Conservation (phyloP, 2,329 filamentous ascomycete species). For the Fusarium sp. region DNA sequence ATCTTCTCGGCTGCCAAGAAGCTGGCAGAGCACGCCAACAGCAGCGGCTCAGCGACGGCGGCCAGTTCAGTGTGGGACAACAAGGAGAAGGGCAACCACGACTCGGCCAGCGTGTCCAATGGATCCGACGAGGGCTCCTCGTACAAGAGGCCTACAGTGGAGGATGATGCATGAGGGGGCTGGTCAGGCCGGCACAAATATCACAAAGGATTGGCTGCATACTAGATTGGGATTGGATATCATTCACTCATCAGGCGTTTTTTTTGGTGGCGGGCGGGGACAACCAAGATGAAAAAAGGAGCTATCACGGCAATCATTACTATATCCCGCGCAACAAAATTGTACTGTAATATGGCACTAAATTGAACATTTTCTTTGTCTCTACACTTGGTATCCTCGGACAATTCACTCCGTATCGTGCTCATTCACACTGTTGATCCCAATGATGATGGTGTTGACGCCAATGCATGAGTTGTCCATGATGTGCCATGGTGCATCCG, state of each 20-base stretch:
- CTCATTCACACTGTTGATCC: neutral
- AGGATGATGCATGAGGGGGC: slow-evolving; percentile 23
- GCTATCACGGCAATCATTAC: slow-evolving; percentile 2
- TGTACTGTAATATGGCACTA: slow-evolving; percentile 16
- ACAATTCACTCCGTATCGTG: neutral
- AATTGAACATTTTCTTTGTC: slow-evolving; percentile 12
- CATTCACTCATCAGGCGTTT: slow-evolving; percentile 26
- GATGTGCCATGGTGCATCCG: slow-evolving; percentile 16
- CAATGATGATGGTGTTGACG: neutral
- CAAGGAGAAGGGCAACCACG: slow-evolving; percentile 24
- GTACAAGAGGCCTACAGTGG: slow-evolving; percentile 41
- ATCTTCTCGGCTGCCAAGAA: slow-evolving; percentile 38
- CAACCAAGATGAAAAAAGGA: neutral
- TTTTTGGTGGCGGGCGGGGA: slow-evolving; percentile 7
- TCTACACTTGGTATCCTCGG: neutral
- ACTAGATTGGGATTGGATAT: neutral
- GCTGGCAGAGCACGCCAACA: slow-evolving; percentile 23
- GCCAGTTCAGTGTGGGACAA: slow-evolving; percentile 38
- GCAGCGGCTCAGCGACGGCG: slow-evolving; percentile 32
- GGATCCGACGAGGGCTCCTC: slow-evolving; percentile 22
- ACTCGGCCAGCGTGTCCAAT: slow-evolving; percentile 20
- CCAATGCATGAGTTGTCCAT: slow-evolving; percentile 22
- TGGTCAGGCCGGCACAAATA: neutral
- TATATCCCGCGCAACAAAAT: neutral
- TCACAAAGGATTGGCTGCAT: neutral